These are phyloP conservation scores for Penicillium thymicola DNA, from an alignment of 2,329 filamentous ascomycete species.

Conservation along the genomic window DNA sequence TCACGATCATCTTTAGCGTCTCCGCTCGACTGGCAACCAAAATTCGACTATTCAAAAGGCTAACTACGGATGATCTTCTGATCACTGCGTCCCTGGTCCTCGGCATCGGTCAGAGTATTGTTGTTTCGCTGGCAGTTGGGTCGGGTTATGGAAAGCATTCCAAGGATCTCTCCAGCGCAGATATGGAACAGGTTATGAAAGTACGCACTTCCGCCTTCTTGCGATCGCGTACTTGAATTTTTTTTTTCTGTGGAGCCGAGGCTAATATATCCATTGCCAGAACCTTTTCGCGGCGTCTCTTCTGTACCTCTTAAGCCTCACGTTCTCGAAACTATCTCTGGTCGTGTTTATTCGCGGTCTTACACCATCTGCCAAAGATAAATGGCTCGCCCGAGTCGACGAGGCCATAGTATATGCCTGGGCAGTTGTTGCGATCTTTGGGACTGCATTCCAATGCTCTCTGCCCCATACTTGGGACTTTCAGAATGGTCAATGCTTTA, in stretches of 20 bases:
- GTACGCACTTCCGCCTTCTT: slow-evolving; percentile 1
- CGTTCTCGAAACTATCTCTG: slow-evolving; percentile 25
- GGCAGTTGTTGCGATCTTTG: slow-evolving; percentile 16
- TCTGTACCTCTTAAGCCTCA: slow-evolving; percentile 21
- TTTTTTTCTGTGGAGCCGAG: background rate
- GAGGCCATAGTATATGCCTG: slow-evolving; percentile 12
- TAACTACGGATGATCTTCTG: slow-evolving; percentile 22
- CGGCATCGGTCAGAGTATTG: slow-evolving; percentile 17
- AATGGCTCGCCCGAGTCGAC: slow-evolving; percentile 12
- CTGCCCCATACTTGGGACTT: slow-evolving; percentile 20
- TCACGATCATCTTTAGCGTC: slow-evolving; percentile 20
- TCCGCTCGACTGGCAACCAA: slow-evolving; percentile 22
- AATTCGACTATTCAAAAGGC: slow-evolving; percentile 17
- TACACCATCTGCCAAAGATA: slow-evolving; percentile 18
- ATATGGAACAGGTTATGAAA: slow-evolving; percentile 21
- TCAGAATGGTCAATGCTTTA: slow-evolving; percentile 16
- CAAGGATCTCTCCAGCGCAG: slow-evolving; percentile 5
- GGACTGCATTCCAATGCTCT: slow-evolving; percentile 20
- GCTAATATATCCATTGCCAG: background rate
- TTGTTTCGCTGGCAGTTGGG: slow-evolving; percentile 19
- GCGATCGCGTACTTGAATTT: no score
- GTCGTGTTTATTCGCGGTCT: slow-evolving; percentile 21
- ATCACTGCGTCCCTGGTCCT: slow-evolving; percentile 19
- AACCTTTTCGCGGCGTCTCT: slow-evolving; percentile 21
- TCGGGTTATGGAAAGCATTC: slow-evolving; percentile 25